A percentile compares a stretch with the other conserved stretches of the same genome.
Conservation (phyloP, 345 rosid species). For the Citrus inodora region DNA sequence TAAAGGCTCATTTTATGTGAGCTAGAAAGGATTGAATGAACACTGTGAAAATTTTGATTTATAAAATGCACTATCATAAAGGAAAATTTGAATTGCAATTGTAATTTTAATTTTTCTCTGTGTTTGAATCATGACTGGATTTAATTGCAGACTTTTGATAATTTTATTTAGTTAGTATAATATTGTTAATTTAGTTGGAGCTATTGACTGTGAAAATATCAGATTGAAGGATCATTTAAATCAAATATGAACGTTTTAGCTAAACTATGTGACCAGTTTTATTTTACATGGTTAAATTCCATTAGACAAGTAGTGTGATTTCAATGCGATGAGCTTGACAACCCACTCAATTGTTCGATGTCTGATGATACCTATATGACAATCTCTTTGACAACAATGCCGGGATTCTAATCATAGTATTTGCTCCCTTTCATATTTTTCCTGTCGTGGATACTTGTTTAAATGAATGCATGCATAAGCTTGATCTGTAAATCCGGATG, state of each 20-base stretch:
- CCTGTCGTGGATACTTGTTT: background rate
- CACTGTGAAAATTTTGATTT: background rate
- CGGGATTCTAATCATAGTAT: background rate
- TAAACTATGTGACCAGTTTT: background rate
- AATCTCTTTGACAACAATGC: background rate
- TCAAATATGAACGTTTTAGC: background rate
- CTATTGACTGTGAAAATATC: background rate
- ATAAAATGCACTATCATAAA: background rate
- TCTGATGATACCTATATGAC: background rate
- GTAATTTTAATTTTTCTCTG: background rate
- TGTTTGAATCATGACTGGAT: background rate
- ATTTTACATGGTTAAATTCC: background rate
- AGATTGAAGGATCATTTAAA: background rate
- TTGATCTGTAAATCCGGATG: background rate
- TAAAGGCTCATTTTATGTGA: background rate
- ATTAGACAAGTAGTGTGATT: too few species aligned
- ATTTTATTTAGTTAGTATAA: background rate
- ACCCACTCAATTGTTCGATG: background rate
- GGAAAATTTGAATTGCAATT: conserved; percentile 1
- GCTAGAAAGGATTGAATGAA: background rate
- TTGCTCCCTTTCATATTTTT: background rate
- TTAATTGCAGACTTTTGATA: background rate
- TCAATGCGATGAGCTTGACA: background rate
- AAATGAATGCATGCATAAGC: background rate
- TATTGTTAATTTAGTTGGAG: background rate